phyloP scores from a whole-genome alignment of 306 rosid species.

The Adenanthera pavonina region DNA sequence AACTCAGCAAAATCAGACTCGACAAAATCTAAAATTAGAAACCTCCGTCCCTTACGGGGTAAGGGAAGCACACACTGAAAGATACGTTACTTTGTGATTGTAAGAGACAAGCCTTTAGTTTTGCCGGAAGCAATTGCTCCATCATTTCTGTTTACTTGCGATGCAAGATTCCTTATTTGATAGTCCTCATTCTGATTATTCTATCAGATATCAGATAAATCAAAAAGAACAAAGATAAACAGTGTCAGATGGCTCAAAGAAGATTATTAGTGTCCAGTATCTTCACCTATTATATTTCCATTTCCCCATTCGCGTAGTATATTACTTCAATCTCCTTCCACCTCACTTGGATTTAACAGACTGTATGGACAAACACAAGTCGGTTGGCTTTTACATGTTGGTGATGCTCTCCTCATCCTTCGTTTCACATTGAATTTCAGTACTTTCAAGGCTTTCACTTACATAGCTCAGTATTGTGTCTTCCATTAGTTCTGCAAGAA shows the following conservation, averaged over 20 bases:
- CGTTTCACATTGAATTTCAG: slow-evolving; percentile 39
- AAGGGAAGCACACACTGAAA: slow-evolving; percentile 32
- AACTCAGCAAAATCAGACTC: slow-evolving; percentile 55
- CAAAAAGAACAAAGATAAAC: slow-evolving; percentile 42
- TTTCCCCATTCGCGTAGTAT: slow-evolving; percentile 1
- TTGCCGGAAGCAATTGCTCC: slow-evolving; percentile 46
- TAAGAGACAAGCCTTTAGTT: slow-evolving; percentile 42
- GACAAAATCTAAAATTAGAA: slow-evolving; percentile 49
- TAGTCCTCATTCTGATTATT: slow-evolving; percentile 29
- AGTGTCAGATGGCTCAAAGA: slow-evolving; percentile 34
- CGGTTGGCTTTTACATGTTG: slow-evolving; percentile 43
- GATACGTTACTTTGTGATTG: slow-evolving; percentile 30
- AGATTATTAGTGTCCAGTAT: slow-evolving; percentile 30
- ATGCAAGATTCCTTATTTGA: slow-evolving; percentile 36
- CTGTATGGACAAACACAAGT: slow-evolving; percentile 36
- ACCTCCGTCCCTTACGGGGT: slow-evolving; percentile 13
- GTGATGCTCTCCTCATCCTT: slow-evolving; percentile 39
- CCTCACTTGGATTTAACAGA: slow-evolving; percentile 30
- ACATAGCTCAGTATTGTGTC: slow-evolving; percentile 62
- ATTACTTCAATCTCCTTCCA: neutral
- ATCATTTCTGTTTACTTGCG: slow-evolving; percentile 36
- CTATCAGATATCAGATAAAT: slow-evolving; percentile 41
- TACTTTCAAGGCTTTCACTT: slow-evolving; percentile 43
- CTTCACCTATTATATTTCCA: slow-evolving; percentile 4
- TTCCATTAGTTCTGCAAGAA: slow-evolving; percentile 76